A percentile compares a stretch with the other conserved stretches of the same genome.
Evolutionary conservation across 768 basidiomycete species (phyloP).

Genomic region (Tylopilus balloui): DNA sequence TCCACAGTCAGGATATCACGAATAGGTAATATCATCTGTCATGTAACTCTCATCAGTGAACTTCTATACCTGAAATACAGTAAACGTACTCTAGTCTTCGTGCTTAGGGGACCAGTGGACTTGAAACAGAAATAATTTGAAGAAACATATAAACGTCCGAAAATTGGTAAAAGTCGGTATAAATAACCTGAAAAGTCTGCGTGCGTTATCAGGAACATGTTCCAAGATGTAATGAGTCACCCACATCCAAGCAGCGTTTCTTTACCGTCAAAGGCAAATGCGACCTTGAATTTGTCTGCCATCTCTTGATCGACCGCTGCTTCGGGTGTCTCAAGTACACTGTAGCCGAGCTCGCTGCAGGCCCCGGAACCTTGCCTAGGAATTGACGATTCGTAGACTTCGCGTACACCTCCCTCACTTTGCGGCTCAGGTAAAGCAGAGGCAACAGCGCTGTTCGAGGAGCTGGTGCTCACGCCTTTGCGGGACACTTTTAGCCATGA

Average conservation of each 20-base stretch:
- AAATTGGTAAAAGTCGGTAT: slow-evolving; percentile 84
- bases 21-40: slow-evolving; percentile 91
- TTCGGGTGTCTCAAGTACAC: slow-evolving; percentile 75
- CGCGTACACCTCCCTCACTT: slow-evolving; percentile 43
- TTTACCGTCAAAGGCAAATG: slow-evolving; percentile 86
- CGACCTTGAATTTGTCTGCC: slow-evolving; percentile 68
- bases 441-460: slow-evolving; percentile 25
- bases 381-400: slow-evolving; percentile 43
- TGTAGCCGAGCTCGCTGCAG: slow-evolving; percentile 65
- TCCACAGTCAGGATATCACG: slow-evolving; percentile 82
- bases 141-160: slow-evolving; percentile 87
- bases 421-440: slow-evolving; percentile 20
- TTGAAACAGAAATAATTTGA: slow-evolving; percentile 93
- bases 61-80: not conserved
- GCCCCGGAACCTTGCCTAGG: slow-evolving; percentile 27
- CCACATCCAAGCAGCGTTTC: slow-evolving; percentile 84
- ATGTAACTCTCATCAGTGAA: slow-evolving; percentile 2
- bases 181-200: slow-evolving; percentile 89
- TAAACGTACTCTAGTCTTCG: slow-evolving; percentile 70
- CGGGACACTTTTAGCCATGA: slow-evolving; percentile 61
- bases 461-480: slow-evolving; percentile 34
- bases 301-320: slow-evolving; percentile 56
- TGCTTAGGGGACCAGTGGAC: slow-evolving; percentile 73
- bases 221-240: slow-evolving; percentile 31
- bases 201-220: slow-evolving; percentile 5